Percentiles rank a stretch among this genome's conserved stretches.
These are phyloP conservation scores for Thraustotheca clavata DNA, from an alignment of 352 stramenopile species.

Conservation along the genomic window DNA sequence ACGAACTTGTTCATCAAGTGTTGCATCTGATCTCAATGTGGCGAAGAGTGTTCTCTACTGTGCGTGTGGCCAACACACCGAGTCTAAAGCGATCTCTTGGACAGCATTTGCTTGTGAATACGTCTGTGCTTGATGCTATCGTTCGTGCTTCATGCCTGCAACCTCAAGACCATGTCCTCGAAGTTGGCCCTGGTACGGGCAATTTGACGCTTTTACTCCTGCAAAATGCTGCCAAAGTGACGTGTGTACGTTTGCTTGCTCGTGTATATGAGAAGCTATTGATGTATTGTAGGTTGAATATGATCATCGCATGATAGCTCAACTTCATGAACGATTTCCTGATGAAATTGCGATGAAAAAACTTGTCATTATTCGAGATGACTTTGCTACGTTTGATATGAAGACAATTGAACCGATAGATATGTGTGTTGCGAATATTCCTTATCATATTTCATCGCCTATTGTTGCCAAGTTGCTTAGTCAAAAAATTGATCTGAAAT, in stretches of 20 bases:
- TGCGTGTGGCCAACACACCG: conserved; percentile 31
- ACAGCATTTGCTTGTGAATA: conserved; percentile 68
- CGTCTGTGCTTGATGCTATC: conserved; percentile 52
- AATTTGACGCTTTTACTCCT: conserved; percentile 80
- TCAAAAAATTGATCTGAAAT: conserved; percentile 32
- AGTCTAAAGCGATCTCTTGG: conserved; percentile 77
- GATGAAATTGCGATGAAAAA: conserved; percentile 19
- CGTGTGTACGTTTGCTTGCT: not conserved
- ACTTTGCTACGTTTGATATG: conserved; percentile 42
- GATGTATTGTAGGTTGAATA: conserved; percentile 66
- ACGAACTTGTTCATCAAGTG: conserved; percentile 1
- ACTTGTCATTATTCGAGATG: conserved; percentile 32
- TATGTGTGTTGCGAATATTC: conserved; percentile 78
- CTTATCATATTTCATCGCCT: conserved; percentile 80
- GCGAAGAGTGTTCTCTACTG: not conserved
- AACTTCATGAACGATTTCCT: conserved; percentile 49
- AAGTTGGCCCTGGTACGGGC: conserved; percentile 77
- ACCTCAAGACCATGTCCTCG: conserved; percentile 43
- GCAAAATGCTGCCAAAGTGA: conserved; percentile 31
- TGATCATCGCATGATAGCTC: conserved; percentile 65
- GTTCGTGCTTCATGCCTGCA: conserved; percentile 47
- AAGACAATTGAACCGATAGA: conserved; percentile 31
- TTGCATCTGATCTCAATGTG: not conserved
- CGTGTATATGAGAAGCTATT: not conserved
- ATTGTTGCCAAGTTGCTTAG: conserved; percentile 69